Evolutionary conservation across 768 basidiomycete genomes (phyloP).

Genomic region (Kwoniella bestiolae): DNA sequence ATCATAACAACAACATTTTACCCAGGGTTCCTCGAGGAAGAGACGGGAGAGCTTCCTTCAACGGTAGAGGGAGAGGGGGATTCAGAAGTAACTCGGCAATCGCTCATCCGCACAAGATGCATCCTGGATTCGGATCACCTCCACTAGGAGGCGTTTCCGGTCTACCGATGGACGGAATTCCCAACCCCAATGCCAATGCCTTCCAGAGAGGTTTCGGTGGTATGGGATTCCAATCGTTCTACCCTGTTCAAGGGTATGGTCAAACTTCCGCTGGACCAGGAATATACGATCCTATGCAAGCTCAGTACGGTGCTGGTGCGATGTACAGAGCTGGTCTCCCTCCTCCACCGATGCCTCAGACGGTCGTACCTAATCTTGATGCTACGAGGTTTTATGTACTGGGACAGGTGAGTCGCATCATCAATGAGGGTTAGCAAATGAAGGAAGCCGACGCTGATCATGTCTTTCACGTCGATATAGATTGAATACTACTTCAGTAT

Average conservation of each 20-base stretch:
- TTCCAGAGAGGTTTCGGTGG: conserved; percentile 23
- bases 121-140: conserved; percentile 20
- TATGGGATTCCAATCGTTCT: conserved; percentile 31
- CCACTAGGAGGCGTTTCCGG: not conserved
- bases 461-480: too few relatives aligned
- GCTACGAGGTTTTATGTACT: conserved; percentile 71
- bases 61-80: conserved; percentile 34
- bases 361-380: conserved; percentile 62
- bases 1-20: conserved; percentile 4
- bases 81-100: conserved; percentile 28
- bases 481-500: conserved; percentile 90
- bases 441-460: conserved; percentile 16
- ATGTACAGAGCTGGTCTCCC: conserved; percentile 28
- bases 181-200: not conserved
- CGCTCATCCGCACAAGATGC: conserved; percentile 13
- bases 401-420: conserved; percentile 58
- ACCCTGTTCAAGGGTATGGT: conserved; percentile 19
- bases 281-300: conserved; percentile 31
- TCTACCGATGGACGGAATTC: conserved; percentile 20
- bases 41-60: conserved; percentile 33
- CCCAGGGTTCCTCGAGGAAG: conserved; percentile 37
- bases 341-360: conserved; percentile 56
- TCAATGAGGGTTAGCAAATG: not conserved
- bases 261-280: conserved; percentile 9
- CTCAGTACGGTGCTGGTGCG: conserved; percentile 22